Base-by-base conservation (phyloP, 495 filamentous ascomycete genomes). In the Lentithecium fluviatile region DNA sequence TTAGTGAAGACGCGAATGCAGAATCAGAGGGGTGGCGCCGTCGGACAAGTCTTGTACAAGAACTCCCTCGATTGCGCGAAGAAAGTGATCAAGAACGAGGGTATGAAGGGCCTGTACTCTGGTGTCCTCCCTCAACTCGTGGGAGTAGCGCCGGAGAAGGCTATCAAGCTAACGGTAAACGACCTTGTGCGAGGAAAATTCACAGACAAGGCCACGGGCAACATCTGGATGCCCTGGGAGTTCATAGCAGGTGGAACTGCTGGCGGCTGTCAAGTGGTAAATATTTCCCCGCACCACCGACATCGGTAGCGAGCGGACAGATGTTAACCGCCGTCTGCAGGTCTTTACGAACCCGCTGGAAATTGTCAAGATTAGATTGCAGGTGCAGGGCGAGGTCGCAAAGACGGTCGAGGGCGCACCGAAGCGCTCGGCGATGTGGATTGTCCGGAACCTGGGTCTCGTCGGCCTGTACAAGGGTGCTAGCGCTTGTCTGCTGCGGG, bases 1-100 rank as follows among this genome's bases (percentile, higher is more conserved):
- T 78, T 98, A 45, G 94, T 98, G 62, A 98, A 98, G 83, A 98
- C 94, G 8, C 85, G 94, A 34, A 91, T 98, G 91, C 94, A 98
- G 73, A 98, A 97, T 76, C 94, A 98, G 76, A 83, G 94, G 52
- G 84, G 82, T 32, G 81, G 79, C 17, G 81, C 87, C 23, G 89
- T 91, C 3, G 94, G 94, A 61, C 85, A 96, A 73, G 75, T 88
- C 58, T 77, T 97, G 62, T 98, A 98, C 75, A 96, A 93, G 73
- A 98, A 98, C 78, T 96, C 91, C 21, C 68, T 96, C 29, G 94
- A 98, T 70, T 98, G 94, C 73, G 88, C 89, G 8, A 83, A 76
- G 69, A 97, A 97, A 75, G 94, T 98, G 17, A 83, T 98, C 40
- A 82, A 82, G 43, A 95, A 97, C 71, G 94, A 98, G 74, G 94